These are phyloP conservation scores for Penicillium sp. DNA, from an alignment of 2,329 filamentous ascomycete genomes.

Conservation along the genomic window DNA sequence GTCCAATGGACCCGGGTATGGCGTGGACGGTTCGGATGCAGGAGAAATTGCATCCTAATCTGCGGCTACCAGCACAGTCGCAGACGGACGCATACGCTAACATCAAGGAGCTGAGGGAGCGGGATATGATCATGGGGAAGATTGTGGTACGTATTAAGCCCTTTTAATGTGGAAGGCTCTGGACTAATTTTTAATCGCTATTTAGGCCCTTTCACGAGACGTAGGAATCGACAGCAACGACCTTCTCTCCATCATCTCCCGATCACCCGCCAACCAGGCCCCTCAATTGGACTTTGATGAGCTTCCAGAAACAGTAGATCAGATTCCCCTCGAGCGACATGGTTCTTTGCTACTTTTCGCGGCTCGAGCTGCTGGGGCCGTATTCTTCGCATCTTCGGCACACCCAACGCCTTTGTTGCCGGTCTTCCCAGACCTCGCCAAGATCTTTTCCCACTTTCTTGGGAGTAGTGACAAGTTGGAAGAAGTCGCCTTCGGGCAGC, in stretches of 20 bases:
- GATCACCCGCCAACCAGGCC: constrained; percentile 46
- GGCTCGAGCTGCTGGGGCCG: constrained; percentile 57
- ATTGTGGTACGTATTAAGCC: constrained; percentile 51
- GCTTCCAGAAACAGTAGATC: constrained; percentile 57
- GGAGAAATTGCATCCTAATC: constrained; percentile 62
- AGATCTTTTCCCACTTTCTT: constrained; percentile 59
- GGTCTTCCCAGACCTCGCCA: constrained; percentile 61
- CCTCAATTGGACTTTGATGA: constrained; percentile 60
- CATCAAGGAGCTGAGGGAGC: constrained; percentile 56
- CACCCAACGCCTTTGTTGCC: constrained; percentile 46
- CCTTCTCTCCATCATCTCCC: constrained; percentile 54
- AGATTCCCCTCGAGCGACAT: constrained; percentile 63
- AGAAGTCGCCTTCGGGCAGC: constrained; percentile 50
- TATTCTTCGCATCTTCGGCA: constrained; percentile 54
- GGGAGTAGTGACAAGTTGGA: constrained; percentile 49
- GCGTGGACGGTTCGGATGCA: constrained; percentile 58
- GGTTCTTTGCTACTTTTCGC: constrained; percentile 62
- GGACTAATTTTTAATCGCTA: background rate
- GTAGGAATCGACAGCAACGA: constrained; percentile 57
- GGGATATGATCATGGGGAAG: constrained; percentile 63
- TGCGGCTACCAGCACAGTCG: constrained; percentile 58
- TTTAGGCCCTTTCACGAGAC: constrained; percentile 60
- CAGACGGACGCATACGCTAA: constrained; percentile 59
- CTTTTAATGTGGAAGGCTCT: background rate
- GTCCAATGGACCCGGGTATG: constrained; percentile 48